Conservation (phyloP, 139 green algal genomes). For the Diplosphaera chodatii region DNA sequence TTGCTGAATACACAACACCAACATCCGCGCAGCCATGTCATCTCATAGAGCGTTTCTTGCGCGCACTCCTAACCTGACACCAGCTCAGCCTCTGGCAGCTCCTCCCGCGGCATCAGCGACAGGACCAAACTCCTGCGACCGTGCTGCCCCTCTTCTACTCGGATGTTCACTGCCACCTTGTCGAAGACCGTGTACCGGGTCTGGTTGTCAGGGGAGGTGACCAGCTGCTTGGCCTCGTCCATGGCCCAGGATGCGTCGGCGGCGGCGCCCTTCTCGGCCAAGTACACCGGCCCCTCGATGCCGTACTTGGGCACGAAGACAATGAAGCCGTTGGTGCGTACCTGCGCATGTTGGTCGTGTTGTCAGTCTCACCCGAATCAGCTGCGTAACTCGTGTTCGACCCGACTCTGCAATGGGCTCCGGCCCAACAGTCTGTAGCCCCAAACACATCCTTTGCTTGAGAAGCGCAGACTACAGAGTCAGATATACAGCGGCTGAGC, state of each 20-base stretch:
- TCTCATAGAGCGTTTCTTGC: no score
- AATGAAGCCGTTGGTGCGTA: slow-evolving; percentile 83
- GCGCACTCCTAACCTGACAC: no score
- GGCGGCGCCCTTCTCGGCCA: slow-evolving; percentile 10
- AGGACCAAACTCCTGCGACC: slow-evolving; percentile 55
- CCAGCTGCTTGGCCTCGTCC: slow-evolving; percentile 33
- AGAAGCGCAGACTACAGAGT: no score
- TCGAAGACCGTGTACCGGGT: slow-evolving; percentile 63
- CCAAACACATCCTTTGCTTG: no score
- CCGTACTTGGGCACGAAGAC: slow-evolving; percentile 97
- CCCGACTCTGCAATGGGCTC: no score
- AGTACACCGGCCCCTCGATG: slow-evolving; percentile 88
- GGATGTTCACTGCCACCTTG: slow-evolving; percentile 62
- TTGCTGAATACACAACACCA: no score
- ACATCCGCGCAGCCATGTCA: no score
- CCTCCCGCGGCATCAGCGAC: slow-evolving; percentile 35
- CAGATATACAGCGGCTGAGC: no score
- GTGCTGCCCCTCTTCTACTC: slow-evolving; percentile 53
- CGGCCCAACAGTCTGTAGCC: no score
- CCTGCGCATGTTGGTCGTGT: slow-evolving; percentile 24
- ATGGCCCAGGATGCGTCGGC: background rate
- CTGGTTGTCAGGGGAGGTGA: slow-evolving; percentile 33
- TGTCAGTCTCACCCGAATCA: no score
- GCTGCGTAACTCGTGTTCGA: no score
- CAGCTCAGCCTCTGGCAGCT: slow-evolving; percentile 34